Percentiles rank a stretch among this genome's conserved stretches.
phyloP scores from a whole-genome alignment of 208 protist species.

The Herpetomonas tarakana region DNA sequence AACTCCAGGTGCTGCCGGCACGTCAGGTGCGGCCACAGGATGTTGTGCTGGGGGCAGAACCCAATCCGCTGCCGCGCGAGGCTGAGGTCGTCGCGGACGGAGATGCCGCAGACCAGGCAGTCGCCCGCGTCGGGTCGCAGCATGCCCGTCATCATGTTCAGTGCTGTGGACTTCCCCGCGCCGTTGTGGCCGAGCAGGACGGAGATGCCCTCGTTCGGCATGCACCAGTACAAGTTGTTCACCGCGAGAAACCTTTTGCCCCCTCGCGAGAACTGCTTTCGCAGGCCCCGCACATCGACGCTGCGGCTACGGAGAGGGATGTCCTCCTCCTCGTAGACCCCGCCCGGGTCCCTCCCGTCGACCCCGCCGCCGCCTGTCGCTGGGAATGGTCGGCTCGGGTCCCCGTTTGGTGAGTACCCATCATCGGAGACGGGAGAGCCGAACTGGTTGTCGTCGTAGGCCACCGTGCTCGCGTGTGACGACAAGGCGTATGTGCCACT shows the following conservation, averaged over 20 bases:
- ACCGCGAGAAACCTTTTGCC: slow-evolving; percentile 31
- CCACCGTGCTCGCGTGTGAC: too few species aligned
- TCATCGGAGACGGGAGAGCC: not conserved
- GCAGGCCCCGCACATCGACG: not conserved
- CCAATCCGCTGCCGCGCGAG: slow-evolving; percentile 66
- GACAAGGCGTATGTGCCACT: too few species aligned
- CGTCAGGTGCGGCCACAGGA: slow-evolving; percentile 85
- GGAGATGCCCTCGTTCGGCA: slow-evolving; percentile 45
- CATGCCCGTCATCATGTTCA: slow-evolving; percentile 63
- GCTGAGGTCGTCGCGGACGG: slow-evolving; percentile 32
- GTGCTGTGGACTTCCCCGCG: slow-evolving; percentile 47
- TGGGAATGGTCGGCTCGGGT: too few species aligned
- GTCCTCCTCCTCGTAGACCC: not conserved
- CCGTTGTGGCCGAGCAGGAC: slow-evolving; percentile 57
- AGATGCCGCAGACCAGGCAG: slow-evolving; percentile 37
- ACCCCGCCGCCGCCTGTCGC: too few species aligned
- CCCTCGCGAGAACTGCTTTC: not conserved
- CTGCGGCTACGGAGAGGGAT: not conserved
- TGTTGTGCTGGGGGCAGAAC: slow-evolving; percentile 91
- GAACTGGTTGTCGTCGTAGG: not conserved
- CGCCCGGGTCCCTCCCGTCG: slow-evolving; percentile 1
- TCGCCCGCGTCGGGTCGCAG: slow-evolving; percentile 31
- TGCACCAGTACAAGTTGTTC: slow-evolving; percentile 31
- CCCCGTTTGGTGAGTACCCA: not conserved
- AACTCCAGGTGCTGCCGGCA: slow-evolving; percentile 79